Base-by-base conservation (phyloP, 2,329 filamentous ascomycete species). In the Pseudogymnoascus sp. region DNA sequence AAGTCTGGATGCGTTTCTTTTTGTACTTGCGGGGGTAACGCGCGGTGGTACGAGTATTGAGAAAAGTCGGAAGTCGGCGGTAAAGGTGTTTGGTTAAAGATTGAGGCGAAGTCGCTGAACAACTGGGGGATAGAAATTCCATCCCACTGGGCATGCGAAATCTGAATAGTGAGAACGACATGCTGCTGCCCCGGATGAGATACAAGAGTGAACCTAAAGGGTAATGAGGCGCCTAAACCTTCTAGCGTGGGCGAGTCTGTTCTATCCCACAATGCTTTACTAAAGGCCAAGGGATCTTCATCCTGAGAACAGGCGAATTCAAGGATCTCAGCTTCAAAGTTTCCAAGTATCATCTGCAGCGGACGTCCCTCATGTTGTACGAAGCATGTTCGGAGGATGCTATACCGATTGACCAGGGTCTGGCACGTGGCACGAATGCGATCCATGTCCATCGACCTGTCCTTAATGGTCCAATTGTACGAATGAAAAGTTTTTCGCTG, bases 361-460 rank as follows among this genome's bases (percentile, higher is more conserved):
- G 58, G 11, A 10, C 33, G 35, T 3, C 40, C n/a, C 29, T 61
- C 36, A 5, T 64, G 15, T 29, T 36, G 31, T n/a, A 62, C 37
- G 33, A 66, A 66, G 21, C 40, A 37, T 4, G 65, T 65, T 4
- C 65, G 62, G 5, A 66, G 58, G 17, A 65, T 59, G 40, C 54
- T 33, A 37, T 62, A 59, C 15, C 35, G 59, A n/a, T 57, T 24
- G 9, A 64, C 39, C 11, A 65, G 35, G 8, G 17, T 17, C 7
- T 33, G n/a, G 29, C 62, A 63, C 1, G 63, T 59, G 24, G 26
- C 15, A 10, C 60, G 31, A 6, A 66, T 41, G n/a, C 10, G 50
- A 13, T 5, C 9, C 11, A 60, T 9, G n/a, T 65, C 63, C 15
- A 65, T 17, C 4, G 40, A 15, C 2, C 61, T 61, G 13, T 60